A percentile compares a stretch with the other conserved stretches of the same genome.
phyloP scores from a whole-genome alignment of 2,329 filamentous ascomycete species.

The Chrysoporthe austroafricana region DNA sequence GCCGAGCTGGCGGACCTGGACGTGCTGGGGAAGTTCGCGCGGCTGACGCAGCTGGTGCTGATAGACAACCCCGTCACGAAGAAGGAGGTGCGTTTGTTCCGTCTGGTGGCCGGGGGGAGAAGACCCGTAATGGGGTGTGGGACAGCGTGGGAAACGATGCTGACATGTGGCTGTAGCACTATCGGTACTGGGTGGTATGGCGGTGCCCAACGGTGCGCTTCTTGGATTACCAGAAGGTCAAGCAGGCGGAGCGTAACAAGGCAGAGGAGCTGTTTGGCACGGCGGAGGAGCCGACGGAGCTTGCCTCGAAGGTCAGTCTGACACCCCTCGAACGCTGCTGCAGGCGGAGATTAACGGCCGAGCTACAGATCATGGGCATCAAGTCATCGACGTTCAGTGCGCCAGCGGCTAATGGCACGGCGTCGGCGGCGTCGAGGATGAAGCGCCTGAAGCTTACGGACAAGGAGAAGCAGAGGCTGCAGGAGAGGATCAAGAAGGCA shows the following conservation, averaged over 20 bases:
- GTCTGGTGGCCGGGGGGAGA: conserved; percentile 20
- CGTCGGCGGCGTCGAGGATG: conserved; percentile 60
- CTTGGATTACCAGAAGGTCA: conserved; percentile 91
- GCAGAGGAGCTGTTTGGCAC: conserved; percentile 86
- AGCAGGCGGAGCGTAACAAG: conserved; percentile 77
- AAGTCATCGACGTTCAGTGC: conserved; percentile 78
- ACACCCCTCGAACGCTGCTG: not conserved
- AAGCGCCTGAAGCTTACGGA: conserved; percentile 85
- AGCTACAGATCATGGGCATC: conserved; percentile 72
- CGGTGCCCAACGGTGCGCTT: conserved; percentile 83
- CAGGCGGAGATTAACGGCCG: conserved; percentile 11
- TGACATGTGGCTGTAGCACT: conserved; percentile 65
- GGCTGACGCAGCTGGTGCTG: conserved; percentile 79
- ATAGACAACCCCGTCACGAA: conserved; percentile 87
- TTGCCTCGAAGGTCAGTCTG: conserved; percentile 68
- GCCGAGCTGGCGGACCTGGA: conserved; percentile 86
- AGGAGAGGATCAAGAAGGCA: conserved; percentile 86
- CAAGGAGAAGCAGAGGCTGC: conserved; percentile 81
- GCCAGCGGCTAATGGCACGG: conserved; percentile 47
- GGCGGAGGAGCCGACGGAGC: conserved; percentile 72
- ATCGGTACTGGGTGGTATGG: conserved; percentile 91
- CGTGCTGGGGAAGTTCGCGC: conserved; percentile 68
- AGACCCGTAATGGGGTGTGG: not conserved
- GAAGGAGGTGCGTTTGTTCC: conserved; percentile 73
- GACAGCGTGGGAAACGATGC: conserved; percentile 2